A percentile compares a stretch with the other conserved stretches of the same genome.
Conservation (phyloP, 2,329 filamentous ascomycete species). For the Tolypocladium sp. region DNA sequence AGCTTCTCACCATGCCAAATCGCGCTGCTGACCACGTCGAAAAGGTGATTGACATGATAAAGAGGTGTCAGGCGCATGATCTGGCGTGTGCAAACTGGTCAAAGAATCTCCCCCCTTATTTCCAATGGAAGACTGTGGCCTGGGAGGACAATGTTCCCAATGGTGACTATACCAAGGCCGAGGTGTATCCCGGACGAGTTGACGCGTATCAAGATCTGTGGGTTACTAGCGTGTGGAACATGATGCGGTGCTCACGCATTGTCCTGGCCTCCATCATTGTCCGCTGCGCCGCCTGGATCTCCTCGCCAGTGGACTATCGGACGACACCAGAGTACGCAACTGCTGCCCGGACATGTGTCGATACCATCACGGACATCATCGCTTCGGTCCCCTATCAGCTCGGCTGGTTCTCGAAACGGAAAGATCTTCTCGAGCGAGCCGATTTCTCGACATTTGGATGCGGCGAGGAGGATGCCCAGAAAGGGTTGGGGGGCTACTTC, state of each 20-base stretch:
- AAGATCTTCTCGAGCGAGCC: conserved; percentile 27
- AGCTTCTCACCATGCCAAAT: conserved; percentile 34
- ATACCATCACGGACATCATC: conserved; percentile 49
- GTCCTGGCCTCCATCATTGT: conserved; percentile 46
- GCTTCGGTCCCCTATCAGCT: conserved; percentile 53
- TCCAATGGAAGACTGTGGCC: conserved; percentile 41
- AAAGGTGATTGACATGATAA: conserved; percentile 41
- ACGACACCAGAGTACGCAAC: conserved; percentile 54
- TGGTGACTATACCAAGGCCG: conserved; percentile 41
- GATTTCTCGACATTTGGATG: conserved; percentile 38
- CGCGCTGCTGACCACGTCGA: conserved; percentile 41
- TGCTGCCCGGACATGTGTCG: conserved; percentile 38
- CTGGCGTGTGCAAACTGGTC: conserved; percentile 43
- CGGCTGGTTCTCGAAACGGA: conserved; percentile 44
- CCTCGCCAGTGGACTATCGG: conserved; percentile 50
- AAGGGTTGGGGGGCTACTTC: conserved; percentile 50
- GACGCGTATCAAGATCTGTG: conserved; percentile 52
- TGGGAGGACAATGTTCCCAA: conserved; percentile 47
- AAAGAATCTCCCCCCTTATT: conserved; percentile 37
- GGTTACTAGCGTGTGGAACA: conserved; percentile 49
- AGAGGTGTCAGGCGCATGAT: conserved; percentile 42
- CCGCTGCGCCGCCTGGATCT: conserved; percentile 52
- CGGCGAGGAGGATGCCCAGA: conserved; percentile 38
- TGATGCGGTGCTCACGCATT: conserved; percentile 42
- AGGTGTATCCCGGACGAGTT: conserved; percentile 51